A percentile compares a stretch with the other conserved stretches of the same genome.
These are phyloP conservation scores for Lavandula angustifolia DNA, from an alignment of 257 asterid species.

Conservation along the genomic window DNA sequence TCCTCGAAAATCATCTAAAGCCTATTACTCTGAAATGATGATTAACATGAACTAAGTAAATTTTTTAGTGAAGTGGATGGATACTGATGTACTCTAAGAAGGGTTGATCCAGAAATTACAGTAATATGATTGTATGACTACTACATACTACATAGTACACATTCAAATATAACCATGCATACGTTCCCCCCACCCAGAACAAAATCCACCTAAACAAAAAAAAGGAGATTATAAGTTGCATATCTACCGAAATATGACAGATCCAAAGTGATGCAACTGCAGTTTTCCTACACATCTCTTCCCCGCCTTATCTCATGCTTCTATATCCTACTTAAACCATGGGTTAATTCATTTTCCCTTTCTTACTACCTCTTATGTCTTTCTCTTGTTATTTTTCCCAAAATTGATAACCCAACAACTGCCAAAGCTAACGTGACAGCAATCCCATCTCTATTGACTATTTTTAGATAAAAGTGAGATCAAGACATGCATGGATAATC, in stretches of 20 bases:
- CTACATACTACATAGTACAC: not conserved
- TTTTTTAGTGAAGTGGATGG: not conserved
- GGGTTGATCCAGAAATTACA: not conserved
- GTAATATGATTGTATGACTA: not conserved
- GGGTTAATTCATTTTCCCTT: not conserved
- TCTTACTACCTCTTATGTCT: not conserved
- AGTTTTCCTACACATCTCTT: not conserved
- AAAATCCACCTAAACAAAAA: not conserved
- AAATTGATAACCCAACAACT: not conserved
- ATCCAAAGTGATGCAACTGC: slow-evolving; percentile 3
- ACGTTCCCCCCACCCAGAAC: not conserved
- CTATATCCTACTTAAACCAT: not conserved
- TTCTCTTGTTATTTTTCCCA: not conserved
- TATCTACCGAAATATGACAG: no score
- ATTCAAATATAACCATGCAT: not conserved
- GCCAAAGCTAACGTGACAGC: not conserved
- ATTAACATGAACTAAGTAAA: not conserved
- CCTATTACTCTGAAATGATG: not conserved
- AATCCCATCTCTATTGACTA: not conserved
- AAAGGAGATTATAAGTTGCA: no score
- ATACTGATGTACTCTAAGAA: not conserved
- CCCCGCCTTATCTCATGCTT: not conserved
- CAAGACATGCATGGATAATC: not conserved
- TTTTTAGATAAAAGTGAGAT: slow-evolving; percentile 2
- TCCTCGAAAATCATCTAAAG: not conserved